phyloP scores from a whole-genome alignment of 2,329 filamentous ascomycete genomes.

The Elsinoe australis region DNA sequence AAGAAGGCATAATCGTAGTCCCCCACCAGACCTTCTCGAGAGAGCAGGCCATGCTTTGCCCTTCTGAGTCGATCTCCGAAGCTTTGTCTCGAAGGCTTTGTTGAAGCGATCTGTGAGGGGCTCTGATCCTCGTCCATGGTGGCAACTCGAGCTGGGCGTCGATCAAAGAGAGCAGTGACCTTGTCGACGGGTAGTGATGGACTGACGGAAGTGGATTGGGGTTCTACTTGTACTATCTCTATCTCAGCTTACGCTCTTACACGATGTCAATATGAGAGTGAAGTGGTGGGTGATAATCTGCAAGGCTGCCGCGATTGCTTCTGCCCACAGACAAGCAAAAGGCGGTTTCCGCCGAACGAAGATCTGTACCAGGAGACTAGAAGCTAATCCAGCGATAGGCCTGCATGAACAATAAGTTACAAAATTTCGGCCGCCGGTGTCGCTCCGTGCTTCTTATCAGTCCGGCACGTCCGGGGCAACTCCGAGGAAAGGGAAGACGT shows the following conservation, averaged over 20 bases:
- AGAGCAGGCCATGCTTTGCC: constrained; percentile 7
- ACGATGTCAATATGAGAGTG: background rate
- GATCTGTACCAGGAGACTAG: background rate
- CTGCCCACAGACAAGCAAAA: constrained; percentile 9
- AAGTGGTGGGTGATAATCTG: constrained; percentile 1
- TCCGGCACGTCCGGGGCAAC: background rate
- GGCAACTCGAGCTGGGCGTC: no score
- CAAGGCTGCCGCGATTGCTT: background rate
- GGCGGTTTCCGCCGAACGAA: background rate
- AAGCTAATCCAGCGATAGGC: background rate
- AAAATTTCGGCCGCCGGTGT: constrained; percentile 7
- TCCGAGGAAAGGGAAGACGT: no score
- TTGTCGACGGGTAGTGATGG: no score
- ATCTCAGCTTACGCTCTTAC: background rate
- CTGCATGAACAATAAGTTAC: constrained; percentile 5
- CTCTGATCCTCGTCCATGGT: constrained; percentile 9
- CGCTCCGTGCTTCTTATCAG: background rate
- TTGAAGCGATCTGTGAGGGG: constrained; percentile 5
- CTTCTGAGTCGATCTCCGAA: constrained; percentile 1
- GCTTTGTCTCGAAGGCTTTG: background rate
- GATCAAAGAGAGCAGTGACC: background rate
- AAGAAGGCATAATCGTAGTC: constrained; percentile 86
- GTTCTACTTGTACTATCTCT: background rate
- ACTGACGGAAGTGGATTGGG: background rate
- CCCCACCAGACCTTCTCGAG: constrained; percentile 66